These are phyloP conservation scores for Moringa oleifera DNA, from an alignment of 345 rosid species.

Conservation along the genomic window DNA sequence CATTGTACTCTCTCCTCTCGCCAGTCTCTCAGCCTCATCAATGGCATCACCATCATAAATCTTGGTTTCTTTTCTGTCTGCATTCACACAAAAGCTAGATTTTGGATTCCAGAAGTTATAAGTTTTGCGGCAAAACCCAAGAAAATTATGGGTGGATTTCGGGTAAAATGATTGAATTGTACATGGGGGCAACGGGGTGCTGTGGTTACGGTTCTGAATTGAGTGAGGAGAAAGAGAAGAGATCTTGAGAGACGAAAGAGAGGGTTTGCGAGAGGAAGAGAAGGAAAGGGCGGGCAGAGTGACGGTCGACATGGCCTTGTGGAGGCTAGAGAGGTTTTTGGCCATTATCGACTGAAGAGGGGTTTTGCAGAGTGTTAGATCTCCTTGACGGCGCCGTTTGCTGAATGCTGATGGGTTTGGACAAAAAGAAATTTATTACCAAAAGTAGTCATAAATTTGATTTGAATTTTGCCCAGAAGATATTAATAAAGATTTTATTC, in stretches of 20 bases:
- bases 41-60: slow-evolving; percentile 10
- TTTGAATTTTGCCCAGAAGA: too few relatives aligned
- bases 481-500: too few relatives aligned
- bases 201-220: slow-evolving; percentile 5
- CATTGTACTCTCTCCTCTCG: slow-evolving; percentile 73
- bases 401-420: too few relatives aligned
- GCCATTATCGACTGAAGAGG: too few relatives aligned
- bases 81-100: slow-evolving; percentile 29
- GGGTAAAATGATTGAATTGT: slow-evolving; percentile 8
- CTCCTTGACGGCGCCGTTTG: too few relatives aligned
- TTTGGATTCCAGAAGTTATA: slow-evolving; percentile 15
- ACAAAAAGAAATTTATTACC: too few relatives aligned
- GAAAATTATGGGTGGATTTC: background rate
- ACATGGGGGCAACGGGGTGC: slow-evolving; percentile 4
- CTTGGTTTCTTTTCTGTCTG: slow-evolving; percentile 22
- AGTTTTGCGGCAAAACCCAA: slow-evolving; percentile 10
- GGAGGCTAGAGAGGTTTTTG: too few relatives aligned
- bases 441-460: too few relatives aligned
- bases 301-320: background rate
- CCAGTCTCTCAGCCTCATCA: slow-evolving; percentile 51
- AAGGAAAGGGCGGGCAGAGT: background rate
- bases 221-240: slow-evolving; percentile 12
- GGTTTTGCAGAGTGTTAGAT: too few relatives aligned
- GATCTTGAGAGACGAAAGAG: slow-evolving; percentile 11
- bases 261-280: slow-evolving; percentile 11